phyloP scores from a whole-genome alignment of 768 basidiomycete species.

The Coprinopsis strossmayeri region DNA sequence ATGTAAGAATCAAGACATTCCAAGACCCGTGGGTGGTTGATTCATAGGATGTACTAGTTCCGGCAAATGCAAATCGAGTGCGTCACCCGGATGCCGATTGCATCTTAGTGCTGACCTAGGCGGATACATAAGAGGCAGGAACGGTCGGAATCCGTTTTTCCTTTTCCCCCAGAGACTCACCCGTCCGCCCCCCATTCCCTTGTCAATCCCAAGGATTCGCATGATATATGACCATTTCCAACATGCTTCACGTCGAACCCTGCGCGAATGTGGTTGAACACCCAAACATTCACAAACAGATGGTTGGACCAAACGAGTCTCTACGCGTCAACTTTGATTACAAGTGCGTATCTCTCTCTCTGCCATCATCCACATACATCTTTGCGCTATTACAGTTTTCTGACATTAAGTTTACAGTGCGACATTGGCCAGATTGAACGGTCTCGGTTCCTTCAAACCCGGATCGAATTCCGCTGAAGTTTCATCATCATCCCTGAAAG shows the following conservation, averaged over 20 bases:
- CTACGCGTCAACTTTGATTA: constrained; percentile 11
- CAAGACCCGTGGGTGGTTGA: not conserved
- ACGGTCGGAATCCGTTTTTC: not conserved
- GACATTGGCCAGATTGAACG: not conserved
- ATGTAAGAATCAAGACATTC: not conserved
- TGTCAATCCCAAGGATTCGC: not conserved
- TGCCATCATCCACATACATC: not conserved
- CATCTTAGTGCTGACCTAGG: not conserved
- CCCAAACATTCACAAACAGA: constrained; percentile 9
- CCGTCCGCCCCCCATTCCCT: not conserved
- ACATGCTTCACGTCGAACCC: not conserved
- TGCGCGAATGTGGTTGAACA: constrained; percentile 1
- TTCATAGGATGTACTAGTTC: not conserved
- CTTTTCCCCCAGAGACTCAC: not conserved
- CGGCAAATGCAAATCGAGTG: not conserved
- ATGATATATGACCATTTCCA: not conserved
- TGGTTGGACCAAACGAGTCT: not conserved
- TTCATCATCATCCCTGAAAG: not conserved
- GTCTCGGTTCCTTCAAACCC: not conserved
- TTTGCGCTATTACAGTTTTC: not conserved
- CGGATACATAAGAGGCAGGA: not conserved
- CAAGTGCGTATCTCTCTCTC: constrained; percentile 9
- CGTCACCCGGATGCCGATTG: not conserved
- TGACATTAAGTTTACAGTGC: constrained; percentile 1
- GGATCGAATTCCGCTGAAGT: constrained; percentile 1